Evolutionary conservation across 2,329 filamentous ascomycete genomes (phyloP).

Genomic region (Pezicula neosporulosa): DNA sequence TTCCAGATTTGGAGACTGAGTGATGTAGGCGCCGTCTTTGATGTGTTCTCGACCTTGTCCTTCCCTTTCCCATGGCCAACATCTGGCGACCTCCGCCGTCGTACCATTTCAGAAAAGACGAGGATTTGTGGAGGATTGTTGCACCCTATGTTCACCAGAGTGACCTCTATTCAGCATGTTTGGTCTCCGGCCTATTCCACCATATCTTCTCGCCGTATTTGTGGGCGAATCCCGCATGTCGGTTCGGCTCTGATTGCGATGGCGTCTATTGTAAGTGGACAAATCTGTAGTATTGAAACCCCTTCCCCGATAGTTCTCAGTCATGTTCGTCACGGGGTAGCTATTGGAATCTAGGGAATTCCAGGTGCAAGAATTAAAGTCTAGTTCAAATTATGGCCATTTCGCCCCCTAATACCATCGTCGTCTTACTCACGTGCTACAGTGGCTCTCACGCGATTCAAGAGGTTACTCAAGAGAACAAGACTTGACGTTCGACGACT

Average conservation of each 20-base stretch:
- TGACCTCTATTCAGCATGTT: constrained; percentile 15
- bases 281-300: not conserved
- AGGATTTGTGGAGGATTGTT: constrained; percentile 11
- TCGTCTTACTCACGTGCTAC: not conserved
- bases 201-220: constrained; percentile 12
- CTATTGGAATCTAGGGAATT: not conserved
- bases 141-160: constrained; percentile 13
- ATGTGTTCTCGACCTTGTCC: not conserved
- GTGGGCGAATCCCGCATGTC: constrained; percentile 15
- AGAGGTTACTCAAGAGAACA: constrained; percentile 11
- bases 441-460: constrained; percentile 16
- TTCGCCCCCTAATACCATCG: no score
- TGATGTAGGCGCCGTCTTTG: no score
- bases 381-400: not conserved
- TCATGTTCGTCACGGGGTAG: not conserved
- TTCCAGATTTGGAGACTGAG: no score
- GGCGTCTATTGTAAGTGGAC: constrained; percentile 15
- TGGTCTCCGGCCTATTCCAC: constrained; percentile 16
- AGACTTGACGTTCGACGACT: constrained; percentile 11
- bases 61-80: not conserved
- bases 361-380: not conserved
- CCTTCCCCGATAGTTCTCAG: not conserved
- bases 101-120: not conserved
- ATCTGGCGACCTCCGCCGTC: not conserved
- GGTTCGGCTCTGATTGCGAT: constrained; percentile 16